These are phyloP conservation scores for Lasiosphaeris hirsuta DNA, from an alignment of 495 filamentous ascomycete species.

Conservation along the genomic window DNA sequence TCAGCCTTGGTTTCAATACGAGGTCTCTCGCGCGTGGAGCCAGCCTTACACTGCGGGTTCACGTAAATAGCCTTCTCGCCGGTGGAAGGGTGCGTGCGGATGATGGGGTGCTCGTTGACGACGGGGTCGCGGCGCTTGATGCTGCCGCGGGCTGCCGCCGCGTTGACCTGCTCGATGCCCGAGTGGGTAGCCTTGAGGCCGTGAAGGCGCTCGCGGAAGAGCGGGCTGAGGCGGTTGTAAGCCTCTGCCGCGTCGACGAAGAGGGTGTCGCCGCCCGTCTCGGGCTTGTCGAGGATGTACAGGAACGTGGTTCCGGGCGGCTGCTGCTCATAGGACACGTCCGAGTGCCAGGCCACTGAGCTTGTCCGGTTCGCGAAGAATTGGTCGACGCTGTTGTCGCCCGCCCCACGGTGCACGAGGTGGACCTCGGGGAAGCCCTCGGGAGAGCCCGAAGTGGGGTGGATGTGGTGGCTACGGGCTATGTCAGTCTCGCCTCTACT, in stretches of 20 bases:
- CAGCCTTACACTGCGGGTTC: constrained; percentile 77
- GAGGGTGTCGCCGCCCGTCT: constrained; percentile 73
- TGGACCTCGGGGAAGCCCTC: constrained; percentile 71
- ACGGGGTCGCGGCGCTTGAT: constrained; percentile 71
- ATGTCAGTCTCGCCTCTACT: background rate
- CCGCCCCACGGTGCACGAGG: constrained; percentile 70
- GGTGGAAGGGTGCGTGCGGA: constrained; percentile 76
- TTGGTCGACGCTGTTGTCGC: constrained; percentile 52
- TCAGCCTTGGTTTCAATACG: constrained; percentile 8
- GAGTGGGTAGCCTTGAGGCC: constrained; percentile 76
- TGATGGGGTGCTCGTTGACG: constrained; percentile 65
- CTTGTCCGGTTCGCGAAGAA: constrained; percentile 64
- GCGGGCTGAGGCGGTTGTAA: constrained; percentile 70
- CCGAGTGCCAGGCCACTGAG: constrained; percentile 76
- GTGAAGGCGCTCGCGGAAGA: constrained; percentile 68
- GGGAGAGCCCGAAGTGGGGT: constrained; percentile 72
- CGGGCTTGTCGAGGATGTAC: constrained; percentile 73
- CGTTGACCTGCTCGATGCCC: constrained; percentile 66
- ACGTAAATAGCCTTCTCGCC: constrained; percentile 86
- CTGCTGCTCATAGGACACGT: constrained; percentile 79
- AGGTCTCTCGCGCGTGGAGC: constrained; percentile 7
- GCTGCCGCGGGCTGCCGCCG: constrained; percentile 51
- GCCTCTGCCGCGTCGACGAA: constrained; percentile 72
- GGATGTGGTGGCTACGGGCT: constrained; percentile 61
- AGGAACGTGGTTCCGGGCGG: constrained; percentile 85